phyloP scores from a whole-genome alignment of 2,329 filamentous ascomycete genomes.

The Fulvia fulva region DNA sequence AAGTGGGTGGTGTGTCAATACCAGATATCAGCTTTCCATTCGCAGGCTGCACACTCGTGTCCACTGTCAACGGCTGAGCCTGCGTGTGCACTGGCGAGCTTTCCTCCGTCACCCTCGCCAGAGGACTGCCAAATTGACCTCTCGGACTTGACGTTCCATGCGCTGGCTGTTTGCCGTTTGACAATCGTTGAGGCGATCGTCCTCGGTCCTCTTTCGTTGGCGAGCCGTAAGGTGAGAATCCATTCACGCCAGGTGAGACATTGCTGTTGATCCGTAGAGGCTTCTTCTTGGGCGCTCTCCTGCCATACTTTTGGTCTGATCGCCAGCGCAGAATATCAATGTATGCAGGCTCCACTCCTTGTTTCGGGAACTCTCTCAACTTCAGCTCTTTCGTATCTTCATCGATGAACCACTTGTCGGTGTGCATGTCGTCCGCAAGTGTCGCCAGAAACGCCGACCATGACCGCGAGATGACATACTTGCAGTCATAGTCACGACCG shows the following conservation, averaged over 20 bases:
- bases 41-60: slow-evolving; percentile 29
- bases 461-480: slow-evolving; percentile 90
- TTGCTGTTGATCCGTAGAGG: slow-evolving; percentile 47
- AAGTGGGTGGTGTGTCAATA: slow-evolving; percentile 22
- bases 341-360: slow-evolving; percentile 86
- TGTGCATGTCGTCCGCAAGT: slow-evolving; percentile 84
- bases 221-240: slow-evolving; percentile 62
- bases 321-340: slow-evolving; percentile 94
- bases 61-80: slow-evolving; percentile 35
- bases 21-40: slow-evolving; percentile 36
- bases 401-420: slow-evolving; percentile 86
- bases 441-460: slow-evolving; percentile 84
- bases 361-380: slow-evolving; percentile 82
- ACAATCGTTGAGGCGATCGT: slow-evolving; percentile 65
- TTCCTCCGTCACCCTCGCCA: slow-evolving; percentile 73
- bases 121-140: slow-evolving; percentile 65
- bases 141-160: slow-evolving; percentile 58
- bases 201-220: slow-evolving; percentile 60
- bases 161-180: slow-evolving; percentile 57
- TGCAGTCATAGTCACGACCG: slow-evolving; percentile 96
- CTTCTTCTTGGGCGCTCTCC: slow-evolving; percentile 48
- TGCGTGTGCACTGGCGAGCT: slow-evolving; percentile 27
- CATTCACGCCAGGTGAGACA: slow-evolving; percentile 44
- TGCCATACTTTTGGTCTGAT: slow-evolving; percentile 88
- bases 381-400: slow-evolving; percentile 91